Evolutionary conservation across 495 filamentous ascomycete species (phyloP).

Genomic region (Bathelium albidoporum): DNA sequence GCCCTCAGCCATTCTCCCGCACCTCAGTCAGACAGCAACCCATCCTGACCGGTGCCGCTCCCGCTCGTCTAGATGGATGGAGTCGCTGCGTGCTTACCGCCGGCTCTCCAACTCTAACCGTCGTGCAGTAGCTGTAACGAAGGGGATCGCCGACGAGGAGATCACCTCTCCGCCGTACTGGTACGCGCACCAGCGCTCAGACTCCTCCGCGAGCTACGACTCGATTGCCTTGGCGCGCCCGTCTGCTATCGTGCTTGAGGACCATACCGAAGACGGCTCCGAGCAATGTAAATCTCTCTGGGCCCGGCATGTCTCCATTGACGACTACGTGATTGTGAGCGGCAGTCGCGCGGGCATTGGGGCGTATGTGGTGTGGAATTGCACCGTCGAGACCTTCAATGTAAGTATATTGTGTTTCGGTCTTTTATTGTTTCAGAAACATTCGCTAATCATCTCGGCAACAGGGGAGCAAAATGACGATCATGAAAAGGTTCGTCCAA

Average conservation of each 20-base stretch:
- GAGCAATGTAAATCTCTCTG: conserved; percentile 54
- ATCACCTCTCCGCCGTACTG: conserved; percentile 30
- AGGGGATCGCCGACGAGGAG: background rate
- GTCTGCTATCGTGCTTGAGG: conserved; percentile 54
- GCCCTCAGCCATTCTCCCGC: background rate
- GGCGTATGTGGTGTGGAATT: conserved; percentile 67
- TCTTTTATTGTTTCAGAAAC: background rate
- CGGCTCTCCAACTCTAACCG: background rate
- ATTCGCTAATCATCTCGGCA: background rate
- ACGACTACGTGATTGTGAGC: conserved; percentile 56
- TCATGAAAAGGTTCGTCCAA: conserved; percentile 8
- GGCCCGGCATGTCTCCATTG: conserved; percentile 55
- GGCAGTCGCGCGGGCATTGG: conserved; percentile 53
- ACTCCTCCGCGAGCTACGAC: conserved; percentile 27
- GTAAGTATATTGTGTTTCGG: conserved; percentile 17
- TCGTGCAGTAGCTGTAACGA: background rate
- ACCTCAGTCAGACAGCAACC: background rate
- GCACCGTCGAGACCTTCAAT: conserved; percentile 57
- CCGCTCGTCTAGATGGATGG: background rate
- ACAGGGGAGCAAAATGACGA: conserved; percentile 10
- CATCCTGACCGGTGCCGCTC: background rate
- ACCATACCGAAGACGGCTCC: conserved; percentile 56
- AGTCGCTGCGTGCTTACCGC: background rate
- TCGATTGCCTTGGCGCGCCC: conserved; percentile 17
- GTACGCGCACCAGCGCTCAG: conserved; percentile 26